phyloP scores from a whole-genome alignment of 257 asterid species.

The Salvia miltiorrhiza region DNA sequence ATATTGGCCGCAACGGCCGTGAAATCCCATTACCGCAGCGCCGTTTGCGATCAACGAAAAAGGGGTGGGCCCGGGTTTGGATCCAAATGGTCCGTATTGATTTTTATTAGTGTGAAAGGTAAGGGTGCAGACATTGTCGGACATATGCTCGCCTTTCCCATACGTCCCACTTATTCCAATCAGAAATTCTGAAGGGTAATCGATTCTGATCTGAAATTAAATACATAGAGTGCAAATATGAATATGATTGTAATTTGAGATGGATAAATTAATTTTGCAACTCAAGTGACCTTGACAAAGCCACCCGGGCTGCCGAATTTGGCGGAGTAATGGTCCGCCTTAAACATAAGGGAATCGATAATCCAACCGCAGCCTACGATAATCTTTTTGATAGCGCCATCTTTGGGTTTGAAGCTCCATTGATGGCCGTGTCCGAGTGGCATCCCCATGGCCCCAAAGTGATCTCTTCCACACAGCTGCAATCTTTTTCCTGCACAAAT shows the following conservation, averaged over 20 bases:
- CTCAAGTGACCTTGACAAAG: too few relatives aligned
- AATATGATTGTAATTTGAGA: too few relatives aligned
- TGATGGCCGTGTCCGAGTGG: background rate
- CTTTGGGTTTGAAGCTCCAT: background rate
- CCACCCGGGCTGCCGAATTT: background rate
- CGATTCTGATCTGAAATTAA: background rate
- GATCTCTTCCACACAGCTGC: background rate
- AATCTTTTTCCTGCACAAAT: background rate
- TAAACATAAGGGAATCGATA: background rate
- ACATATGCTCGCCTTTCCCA: too few relatives aligned
- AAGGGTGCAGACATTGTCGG: background rate
- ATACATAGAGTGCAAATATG: too few relatives aligned
- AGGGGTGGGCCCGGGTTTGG: background rate
- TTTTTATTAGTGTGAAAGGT: background rate
- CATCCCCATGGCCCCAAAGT: background rate
- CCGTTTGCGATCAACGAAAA: background rate
- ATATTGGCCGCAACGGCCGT: background rate
- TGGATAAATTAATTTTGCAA: too few relatives aligned
- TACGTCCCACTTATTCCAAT: background rate
- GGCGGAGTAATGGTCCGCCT: background rate
- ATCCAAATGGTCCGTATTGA: background rate
- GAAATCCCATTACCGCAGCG: background rate
- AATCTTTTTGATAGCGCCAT: background rate
- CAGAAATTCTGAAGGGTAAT: constrained; percentile 4
- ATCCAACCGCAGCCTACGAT: background rate